Base-by-base conservation (phyloP, 805 yeast genomes). In the Spathaspora gorwiae region DNA sequence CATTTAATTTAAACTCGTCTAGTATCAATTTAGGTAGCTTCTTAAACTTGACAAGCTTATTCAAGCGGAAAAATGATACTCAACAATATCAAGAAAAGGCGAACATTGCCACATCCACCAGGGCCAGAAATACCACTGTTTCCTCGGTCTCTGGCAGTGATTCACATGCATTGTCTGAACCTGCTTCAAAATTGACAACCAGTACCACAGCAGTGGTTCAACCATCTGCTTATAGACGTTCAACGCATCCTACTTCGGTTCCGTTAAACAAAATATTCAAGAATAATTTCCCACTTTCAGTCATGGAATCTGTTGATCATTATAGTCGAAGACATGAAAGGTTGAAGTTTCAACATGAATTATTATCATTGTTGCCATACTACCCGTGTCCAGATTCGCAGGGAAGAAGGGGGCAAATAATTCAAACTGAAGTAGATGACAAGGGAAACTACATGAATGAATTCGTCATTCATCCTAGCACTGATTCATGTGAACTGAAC, bases 231-330 rank as follows among this genome's bases (percentile, higher is more conserved):
- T 80, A 79, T 52, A 73, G 64, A 47, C 57, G 81, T 26, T 72
- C 88, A 0, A 80, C 83, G 0, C 80, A 84, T 24, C 90, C 90
- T 1, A 72, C 83, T 0, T 87, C 88, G 0, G 75, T 83, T 0
- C 88, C 90, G 0, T 49, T 84, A 6, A 60, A 67, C 19, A 76
- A 78, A 52, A 68, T 84, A 11, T 61, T 81, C 26, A 67, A 77
- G 7, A 72, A 70, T 44, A 67, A 74, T 37, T 85, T 85, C 56
- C 92, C 92, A 0, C 64, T 83, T 10, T 60, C 78, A 6, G 48
- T 80, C 0, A 54, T 56, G 5, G 78, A 81, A 39, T 81, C 87
- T 14, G 52, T 78, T 26, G 57, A 59, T n/a, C 85, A 85, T 61
- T 85, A 68, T 54, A 47, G 57, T 7, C 54, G 54, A 14, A 60